These are phyloP conservation scores for Fragaria iinumae DNA, from an alignment of 306 rosid species.

Conservation along the genomic window DNA sequence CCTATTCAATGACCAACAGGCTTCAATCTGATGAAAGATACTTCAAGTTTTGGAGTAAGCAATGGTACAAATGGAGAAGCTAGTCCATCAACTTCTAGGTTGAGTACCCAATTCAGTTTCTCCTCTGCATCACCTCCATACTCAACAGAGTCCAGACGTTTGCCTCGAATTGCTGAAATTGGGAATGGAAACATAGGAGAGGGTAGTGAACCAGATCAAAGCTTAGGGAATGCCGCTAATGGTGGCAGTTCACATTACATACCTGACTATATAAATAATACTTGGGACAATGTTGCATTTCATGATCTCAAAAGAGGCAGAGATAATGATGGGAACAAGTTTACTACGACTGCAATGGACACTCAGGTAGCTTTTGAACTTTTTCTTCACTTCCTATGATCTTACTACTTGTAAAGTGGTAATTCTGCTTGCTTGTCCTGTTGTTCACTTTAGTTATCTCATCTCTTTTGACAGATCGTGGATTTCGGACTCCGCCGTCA, in stretches of 20 bases:
- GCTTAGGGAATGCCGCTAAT: conserved; percentile 34
- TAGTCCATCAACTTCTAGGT: conserved; percentile 32
- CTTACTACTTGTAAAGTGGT: neutral
- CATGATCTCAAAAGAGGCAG: conserved; percentile 45
- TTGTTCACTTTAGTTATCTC: conserved; percentile 8
- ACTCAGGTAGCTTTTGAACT: conserved; percentile 41
- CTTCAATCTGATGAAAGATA: conserved; percentile 42
- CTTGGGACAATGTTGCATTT: conserved; percentile 56
- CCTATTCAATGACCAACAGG: conserved; percentile 29
- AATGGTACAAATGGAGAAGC: conserved; percentile 49
- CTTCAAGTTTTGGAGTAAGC: conserved; percentile 32
- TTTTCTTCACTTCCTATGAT: neutral
- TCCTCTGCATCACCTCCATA: conserved; percentile 44
- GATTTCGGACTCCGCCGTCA: conserved; percentile 36
- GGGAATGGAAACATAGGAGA: conserved; percentile 39
- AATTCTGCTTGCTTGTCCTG: conserved; percentile 9
- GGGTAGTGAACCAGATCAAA: conserved; percentile 29
- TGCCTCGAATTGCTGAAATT: conserved; percentile 63
- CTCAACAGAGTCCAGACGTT: conserved; percentile 21
- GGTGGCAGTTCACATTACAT: conserved; percentile 27
- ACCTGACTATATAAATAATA: conserved; percentile 41
- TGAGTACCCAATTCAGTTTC: conserved; percentile 35
- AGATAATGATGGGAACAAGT: conserved; percentile 50
- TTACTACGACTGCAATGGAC: conserved; percentile 53
- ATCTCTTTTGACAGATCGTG: conserved; percentile 31